Percentiles rank a stretch among this genome's conserved stretches.
Evolutionary conservation across 495 filamentous ascomycete species (phyloP).

Genomic region (Xylaria bambusicola): DNA sequence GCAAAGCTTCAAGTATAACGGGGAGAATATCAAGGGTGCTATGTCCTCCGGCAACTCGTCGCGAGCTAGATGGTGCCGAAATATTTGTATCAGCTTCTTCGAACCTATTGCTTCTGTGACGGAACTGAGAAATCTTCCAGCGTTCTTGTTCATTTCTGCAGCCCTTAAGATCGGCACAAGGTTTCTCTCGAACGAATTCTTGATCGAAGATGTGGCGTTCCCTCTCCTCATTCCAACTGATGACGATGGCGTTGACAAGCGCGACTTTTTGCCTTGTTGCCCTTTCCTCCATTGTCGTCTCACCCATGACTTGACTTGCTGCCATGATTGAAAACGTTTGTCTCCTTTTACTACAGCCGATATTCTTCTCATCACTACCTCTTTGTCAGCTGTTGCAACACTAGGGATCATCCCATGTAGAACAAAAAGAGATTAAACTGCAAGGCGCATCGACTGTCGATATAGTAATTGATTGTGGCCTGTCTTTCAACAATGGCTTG

Average conservation of each 20-base stretch:
- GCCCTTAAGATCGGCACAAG: background rate
- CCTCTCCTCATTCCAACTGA: background rate
- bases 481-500: too few species aligned
- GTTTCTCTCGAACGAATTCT: background rate
- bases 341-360: background rate
- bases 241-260: background rate
- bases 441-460: too few species aligned
- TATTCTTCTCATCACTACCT: background rate
- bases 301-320: slow-evolving; percentile 1
- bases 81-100: background rate
- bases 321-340: background rate
- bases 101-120: background rate
- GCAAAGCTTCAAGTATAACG: background rate
- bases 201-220: too few species aligned
- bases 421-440: too few species aligned
- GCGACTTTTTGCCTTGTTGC: background rate
- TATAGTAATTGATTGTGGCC: too few species aligned
- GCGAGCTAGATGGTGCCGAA: background rate
- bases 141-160: background rate
- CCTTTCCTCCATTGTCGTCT: background rate
- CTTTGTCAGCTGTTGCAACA: background rate
- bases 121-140: background rate
- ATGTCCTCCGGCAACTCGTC: slow-evolving; percentile 3
- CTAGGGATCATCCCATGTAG: too few species aligned
- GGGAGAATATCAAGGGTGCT: slow-evolving; percentile 1